Conservation (phyloP, 345 rosid genomes). For the Populus euphratica region DNA sequence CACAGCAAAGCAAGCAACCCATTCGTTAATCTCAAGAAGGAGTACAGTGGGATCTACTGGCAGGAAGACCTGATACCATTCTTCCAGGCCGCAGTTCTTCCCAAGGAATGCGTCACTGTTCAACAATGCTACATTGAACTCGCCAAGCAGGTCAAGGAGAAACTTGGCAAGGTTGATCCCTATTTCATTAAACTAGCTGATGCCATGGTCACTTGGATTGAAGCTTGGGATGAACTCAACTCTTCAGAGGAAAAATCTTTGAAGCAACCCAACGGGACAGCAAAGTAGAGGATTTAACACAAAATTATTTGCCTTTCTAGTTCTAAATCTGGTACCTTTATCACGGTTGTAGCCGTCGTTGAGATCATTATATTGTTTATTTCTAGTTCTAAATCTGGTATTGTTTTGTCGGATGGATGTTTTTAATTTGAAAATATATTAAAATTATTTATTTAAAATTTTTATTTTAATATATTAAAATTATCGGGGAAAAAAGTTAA, state of each 20-base stretch:
- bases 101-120: conserved; percentile 47
- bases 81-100: conserved; percentile 37
- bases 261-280: conserved; percentile 8
- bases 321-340: background rate
- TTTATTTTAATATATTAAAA: too few species aligned
- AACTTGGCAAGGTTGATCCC: conserved; percentile 40
- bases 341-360: background rate
- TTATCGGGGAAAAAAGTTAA: too few species aligned
- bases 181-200: conserved; percentile 46
- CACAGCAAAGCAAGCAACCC: conserved; percentile 48
- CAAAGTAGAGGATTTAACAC: conserved; percentile 15
- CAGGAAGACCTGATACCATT: conserved; percentile 49
- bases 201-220: conserved; percentile 55
- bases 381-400: too few species aligned
- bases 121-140: conserved; percentile 46
- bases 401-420: too few species aligned
- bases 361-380: background rate
- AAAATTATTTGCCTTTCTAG: background rate
- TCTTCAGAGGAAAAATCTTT: conserved; percentile 9
- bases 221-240: conserved; percentile 55
- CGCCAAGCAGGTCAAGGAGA: conserved; percentile 41
- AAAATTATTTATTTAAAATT: too few species aligned
- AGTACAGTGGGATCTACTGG: conserved; percentile 43
- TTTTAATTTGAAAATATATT: too few species aligned
- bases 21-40: conserved; percentile 39